A percentile compares a stretch with the other conserved stretches of the same genome.
These are phyloP conservation scores for Strobilomyces echinocephalus DNA, from an alignment of 768 basidiomycete species.

Conservation along the genomic window DNA sequence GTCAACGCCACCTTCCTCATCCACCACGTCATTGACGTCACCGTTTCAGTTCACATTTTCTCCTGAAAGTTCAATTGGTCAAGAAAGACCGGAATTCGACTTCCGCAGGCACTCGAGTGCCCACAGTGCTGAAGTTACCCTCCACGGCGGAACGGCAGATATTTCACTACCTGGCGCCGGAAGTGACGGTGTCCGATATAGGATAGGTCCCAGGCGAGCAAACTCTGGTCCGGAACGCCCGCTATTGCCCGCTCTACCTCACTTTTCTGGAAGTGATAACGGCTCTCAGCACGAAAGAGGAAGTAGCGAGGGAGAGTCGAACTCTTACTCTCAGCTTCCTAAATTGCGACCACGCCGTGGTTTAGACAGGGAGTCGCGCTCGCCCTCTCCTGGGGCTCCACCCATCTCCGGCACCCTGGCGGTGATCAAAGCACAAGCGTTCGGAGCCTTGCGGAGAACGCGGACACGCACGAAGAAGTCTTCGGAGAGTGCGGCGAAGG, in stretches of 20 bases:
- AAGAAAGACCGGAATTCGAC: constrained; percentile 62
- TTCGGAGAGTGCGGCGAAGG: constrained; percentile 65
- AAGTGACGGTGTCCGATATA: constrained; percentile 57
- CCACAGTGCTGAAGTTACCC: constrained; percentile 57
- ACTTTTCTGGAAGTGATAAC: constrained; percentile 48
- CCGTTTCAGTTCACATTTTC: constrained; percentile 62
- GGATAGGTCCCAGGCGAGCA: constrained; percentile 46
- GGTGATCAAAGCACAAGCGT: constrained; percentile 88
- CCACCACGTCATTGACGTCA: constrained; percentile 57
- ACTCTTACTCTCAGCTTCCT: constrained; percentile 35
- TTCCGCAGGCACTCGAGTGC: constrained; percentile 55
- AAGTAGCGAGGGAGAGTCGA: constrained; percentile 54
- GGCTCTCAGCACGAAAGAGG: constrained; percentile 48
- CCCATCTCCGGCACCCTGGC: constrained; percentile 76
- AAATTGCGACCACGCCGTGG: constrained; percentile 48
- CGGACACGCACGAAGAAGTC: constrained; percentile 69
- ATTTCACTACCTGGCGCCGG: constrained; percentile 51
- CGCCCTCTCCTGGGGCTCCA: constrained; percentile 43
- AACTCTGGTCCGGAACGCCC: constrained; percentile 48
- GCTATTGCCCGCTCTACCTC: constrained; percentile 43
- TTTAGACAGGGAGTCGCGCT: constrained; percentile 42
- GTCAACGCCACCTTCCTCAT: constrained; percentile 57
- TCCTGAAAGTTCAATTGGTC: constrained; percentile 45
- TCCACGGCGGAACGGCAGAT: constrained; percentile 72
- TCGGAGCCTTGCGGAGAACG: constrained; percentile 77